Conservation (phyloP, 192 early-diverging fungal genomes). For the Backusella tarrabulga region DNA sequence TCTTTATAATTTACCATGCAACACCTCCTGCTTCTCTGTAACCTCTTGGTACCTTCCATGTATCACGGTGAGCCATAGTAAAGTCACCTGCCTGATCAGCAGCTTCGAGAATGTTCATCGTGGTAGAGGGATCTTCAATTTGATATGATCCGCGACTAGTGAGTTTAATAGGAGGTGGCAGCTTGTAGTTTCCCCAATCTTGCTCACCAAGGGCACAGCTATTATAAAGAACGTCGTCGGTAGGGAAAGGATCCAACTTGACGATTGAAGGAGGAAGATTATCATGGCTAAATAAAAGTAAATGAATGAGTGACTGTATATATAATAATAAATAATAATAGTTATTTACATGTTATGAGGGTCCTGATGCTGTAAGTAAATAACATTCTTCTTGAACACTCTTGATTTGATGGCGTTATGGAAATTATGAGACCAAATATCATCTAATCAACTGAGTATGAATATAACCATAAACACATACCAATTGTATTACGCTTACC, state of each 20-base stretch:
- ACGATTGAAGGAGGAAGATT: constrained; percentile 33
- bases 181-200: constrained; percentile 30
- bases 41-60: constrained; percentile 35
- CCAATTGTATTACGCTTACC: constrained; percentile 13
- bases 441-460: constrained; percentile 10
- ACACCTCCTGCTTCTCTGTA: constrained; percentile 35
- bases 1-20: constrained; percentile 22
- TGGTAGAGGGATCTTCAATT: background rate
- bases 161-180: constrained; percentile 19
- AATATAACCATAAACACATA: background rate
- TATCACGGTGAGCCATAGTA: constrained; percentile 35
- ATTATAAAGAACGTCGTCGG: constrained; percentile 28
- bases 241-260: constrained; percentile 21
- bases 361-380: constrained; percentile 36
- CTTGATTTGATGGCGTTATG: constrained; percentile 38
- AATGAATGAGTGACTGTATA: background rate
- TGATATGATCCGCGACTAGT: constrained; percentile 9
- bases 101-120: constrained; percentile 23
- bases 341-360: constrained; percentile 29
- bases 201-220: constrained; percentile 21
- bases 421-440: constrained; percentile 39
- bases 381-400: constrained; percentile 24
- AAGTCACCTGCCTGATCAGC: constrained; percentile 40
- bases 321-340: background rate
- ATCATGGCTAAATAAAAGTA: constrained; percentile 22